A percentile compares a stretch with the other conserved stretches of the same genome.
Conservation (phyloP, 371 early-diverging fungal genomes). For the Enterocytospora artemiae region DNA sequence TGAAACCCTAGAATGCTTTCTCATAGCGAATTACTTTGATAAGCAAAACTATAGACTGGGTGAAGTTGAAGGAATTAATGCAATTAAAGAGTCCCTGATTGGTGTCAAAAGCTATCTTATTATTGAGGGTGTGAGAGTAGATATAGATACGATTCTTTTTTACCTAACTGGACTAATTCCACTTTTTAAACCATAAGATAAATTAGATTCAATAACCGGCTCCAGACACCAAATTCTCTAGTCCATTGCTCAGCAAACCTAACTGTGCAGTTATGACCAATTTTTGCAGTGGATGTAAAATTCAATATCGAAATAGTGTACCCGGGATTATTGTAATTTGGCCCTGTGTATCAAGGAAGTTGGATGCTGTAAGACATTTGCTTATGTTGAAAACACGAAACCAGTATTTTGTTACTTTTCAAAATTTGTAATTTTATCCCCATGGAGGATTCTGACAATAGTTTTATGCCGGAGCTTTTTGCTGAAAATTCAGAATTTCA, state of each 20-base stretch:
- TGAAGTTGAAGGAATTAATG: neutral
- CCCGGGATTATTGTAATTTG: too few relatives aligned
- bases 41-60: neutral
- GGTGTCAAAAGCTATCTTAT: constrained; percentile 29
- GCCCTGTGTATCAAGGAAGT: too few relatives aligned
- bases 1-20: neutral
- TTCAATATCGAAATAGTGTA: too few relatives aligned
- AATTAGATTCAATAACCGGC: neutral
- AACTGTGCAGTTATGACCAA: too few relatives aligned
- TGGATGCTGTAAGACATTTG: too few relatives aligned
- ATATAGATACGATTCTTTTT: constrained; percentile 31
- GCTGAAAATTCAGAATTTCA: neutral
- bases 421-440: too few relatives aligned
- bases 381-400: too few relatives aligned
- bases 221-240: neutral
- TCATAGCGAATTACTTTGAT: constrained; percentile 16
- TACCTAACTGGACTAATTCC: constrained; percentile 18
- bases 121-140: constrained; percentile 41
- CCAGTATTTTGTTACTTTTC: too few relatives aligned
- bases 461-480: neutral
- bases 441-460: too few relatives aligned
- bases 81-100: neutral
- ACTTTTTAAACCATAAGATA: neutral
- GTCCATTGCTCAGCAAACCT: constrained; percentile 1
- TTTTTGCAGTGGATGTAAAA: too few relatives aligned